Percentiles rank a stretch among this genome's conserved stretches.
Conservation (phyloP, 2,329 filamentous ascomycete genomes). For the Myrmaecium sp. region DNA sequence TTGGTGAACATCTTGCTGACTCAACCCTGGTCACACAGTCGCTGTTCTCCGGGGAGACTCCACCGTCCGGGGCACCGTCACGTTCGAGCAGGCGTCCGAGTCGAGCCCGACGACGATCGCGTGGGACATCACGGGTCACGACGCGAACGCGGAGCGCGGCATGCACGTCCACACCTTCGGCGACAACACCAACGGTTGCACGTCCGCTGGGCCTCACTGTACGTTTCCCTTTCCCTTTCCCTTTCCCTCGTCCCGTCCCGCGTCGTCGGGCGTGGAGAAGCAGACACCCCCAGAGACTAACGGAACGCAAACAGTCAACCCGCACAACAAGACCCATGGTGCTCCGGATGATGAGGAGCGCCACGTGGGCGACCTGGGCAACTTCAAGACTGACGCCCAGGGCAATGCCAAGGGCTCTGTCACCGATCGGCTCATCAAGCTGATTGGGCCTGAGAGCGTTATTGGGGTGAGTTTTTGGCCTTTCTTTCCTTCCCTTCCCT, state of each 20-base stretch:
- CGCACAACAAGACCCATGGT: constrained; percentile 80
- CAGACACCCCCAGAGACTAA: constrained; percentile 2
- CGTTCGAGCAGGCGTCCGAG: constrained; percentile 86
- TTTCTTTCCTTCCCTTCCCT: no score
- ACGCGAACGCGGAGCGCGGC: constrained; percentile 88
- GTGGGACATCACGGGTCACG: constrained; percentile 85
- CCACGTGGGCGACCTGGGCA: constrained; percentile 95
- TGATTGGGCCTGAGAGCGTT: constrained; percentile 90
- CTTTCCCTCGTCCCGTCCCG: neutral
- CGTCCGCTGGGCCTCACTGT: constrained; percentile 95
- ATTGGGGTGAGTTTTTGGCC: constrained; percentile 76
- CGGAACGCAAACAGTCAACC: constrained; percentile 58
- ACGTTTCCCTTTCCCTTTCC: constrained; percentile 22
- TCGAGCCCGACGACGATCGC: constrained; percentile 66
- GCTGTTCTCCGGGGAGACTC: constrained; percentile 95
- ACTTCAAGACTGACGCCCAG: constrained; percentile 88
- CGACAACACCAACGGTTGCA: constrained; percentile 99
- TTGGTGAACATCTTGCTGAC: constrained; percentile 3
- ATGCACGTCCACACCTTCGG: constrained; percentile 99
- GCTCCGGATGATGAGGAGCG: constrained; percentile 66
- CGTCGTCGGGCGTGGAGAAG: no score
- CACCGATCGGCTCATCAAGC: constrained; percentile 71
- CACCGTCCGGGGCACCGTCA: constrained; percentile 82
- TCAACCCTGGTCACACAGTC: constrained; percentile 37
- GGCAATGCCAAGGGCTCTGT: constrained; percentile 74